Conservation (phyloP, 2,329 filamentous ascomycete species). For the Monilinia fructigena region DNA sequence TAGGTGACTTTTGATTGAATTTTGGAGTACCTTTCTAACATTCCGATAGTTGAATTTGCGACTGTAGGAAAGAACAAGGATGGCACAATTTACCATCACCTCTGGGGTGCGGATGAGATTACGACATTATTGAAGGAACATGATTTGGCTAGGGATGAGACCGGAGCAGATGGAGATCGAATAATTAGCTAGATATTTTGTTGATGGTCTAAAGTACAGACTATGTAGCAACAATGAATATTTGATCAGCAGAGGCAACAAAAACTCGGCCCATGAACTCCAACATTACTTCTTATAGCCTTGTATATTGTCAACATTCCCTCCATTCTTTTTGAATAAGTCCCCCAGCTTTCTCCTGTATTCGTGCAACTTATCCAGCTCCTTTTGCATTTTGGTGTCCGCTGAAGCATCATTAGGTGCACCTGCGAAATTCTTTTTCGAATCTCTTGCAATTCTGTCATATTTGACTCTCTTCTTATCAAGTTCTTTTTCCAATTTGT, state of each 20-base stretch:
- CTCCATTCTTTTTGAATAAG: neutral
- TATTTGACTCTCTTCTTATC: neutral
- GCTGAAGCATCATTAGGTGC: neutral
- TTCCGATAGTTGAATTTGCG: constrained; percentile 80
- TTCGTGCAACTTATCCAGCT: constrained; percentile 3
- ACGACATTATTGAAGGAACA: constrained; percentile 92
- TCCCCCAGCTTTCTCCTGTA: constrained; percentile 14
- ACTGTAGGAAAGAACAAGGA: constrained; percentile 94
- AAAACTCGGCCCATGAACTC: neutral
- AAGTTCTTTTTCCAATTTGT: constrained; percentile 6
- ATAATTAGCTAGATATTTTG: constrained; percentile 36
- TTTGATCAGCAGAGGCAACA: constrained; percentile 8
- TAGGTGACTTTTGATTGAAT: constrained; percentile 49
- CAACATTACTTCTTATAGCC: neutral
- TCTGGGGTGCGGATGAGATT: constrained; percentile 97
- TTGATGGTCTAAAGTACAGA: constrained; percentile 20
- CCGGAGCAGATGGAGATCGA: constrained; percentile 37
- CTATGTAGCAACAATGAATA: constrained; percentile 37
- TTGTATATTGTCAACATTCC: neutral
- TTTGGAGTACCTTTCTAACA: constrained; percentile 28
- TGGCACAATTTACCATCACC: constrained; percentile 95
- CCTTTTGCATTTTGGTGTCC: neutral
- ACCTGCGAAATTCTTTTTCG: constrained; percentile 2
- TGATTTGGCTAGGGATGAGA: constrained; percentile 82
- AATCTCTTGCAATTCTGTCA: constrained; percentile 5